These are phyloP conservation scores for Stropharia rugosoannulata DNA, from an alignment of 768 basidiomycete genomes.

Conservation along the genomic window DNA sequence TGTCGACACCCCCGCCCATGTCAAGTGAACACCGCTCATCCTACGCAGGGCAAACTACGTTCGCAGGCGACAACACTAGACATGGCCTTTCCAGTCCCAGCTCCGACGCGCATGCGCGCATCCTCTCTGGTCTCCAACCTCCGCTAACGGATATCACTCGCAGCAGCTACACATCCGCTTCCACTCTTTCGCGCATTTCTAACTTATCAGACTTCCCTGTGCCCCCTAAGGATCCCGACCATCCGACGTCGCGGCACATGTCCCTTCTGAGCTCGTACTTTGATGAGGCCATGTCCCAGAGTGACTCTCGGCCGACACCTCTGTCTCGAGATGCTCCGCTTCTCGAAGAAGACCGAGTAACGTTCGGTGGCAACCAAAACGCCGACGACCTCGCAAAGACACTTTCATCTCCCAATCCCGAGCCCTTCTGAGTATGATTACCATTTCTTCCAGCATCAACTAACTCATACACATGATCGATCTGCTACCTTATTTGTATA, in stretches of 20 bases:
- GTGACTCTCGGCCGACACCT: not conserved
- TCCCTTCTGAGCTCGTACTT: slow-evolving; percentile 47
- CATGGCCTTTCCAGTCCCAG: slow-evolving; percentile 4
- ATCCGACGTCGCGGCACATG: slow-evolving; percentile 26
- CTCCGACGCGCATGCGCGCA: slow-evolving; percentile 11
- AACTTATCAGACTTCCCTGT: slow-evolving; percentile 70
- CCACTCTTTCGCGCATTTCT: slow-evolving; percentile 63
- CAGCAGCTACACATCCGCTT: slow-evolving; percentile 64
- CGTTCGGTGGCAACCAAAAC: slow-evolving; percentile 22
- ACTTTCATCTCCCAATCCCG: slow-evolving; percentile 7
- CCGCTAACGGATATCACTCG: slow-evolving; percentile 34
- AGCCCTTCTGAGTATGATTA: slow-evolving; percentile 1
- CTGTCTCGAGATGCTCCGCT: not conserved
- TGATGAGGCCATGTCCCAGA: slow-evolving; percentile 26
- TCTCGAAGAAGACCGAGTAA: slow-evolving; percentile 16
- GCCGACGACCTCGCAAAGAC: slow-evolving; percentile 21
- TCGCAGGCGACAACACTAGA: slow-evolving; percentile 11
- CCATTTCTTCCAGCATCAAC: not conserved
- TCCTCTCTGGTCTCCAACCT: slow-evolving; percentile 30
- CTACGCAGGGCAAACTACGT: slow-evolving; percentile 35
- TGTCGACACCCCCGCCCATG: slow-evolving; percentile 48
- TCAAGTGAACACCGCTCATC: slow-evolving; percentile 37
- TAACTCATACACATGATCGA: not conserved
- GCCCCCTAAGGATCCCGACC: slow-evolving; percentile 42
- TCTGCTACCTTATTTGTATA: slow-evolving; percentile 4